These are phyloP conservation scores for Penicillium digitatum DNA, from an alignment of 2,329 filamentous ascomycete species.

Conservation along the genomic window DNA sequence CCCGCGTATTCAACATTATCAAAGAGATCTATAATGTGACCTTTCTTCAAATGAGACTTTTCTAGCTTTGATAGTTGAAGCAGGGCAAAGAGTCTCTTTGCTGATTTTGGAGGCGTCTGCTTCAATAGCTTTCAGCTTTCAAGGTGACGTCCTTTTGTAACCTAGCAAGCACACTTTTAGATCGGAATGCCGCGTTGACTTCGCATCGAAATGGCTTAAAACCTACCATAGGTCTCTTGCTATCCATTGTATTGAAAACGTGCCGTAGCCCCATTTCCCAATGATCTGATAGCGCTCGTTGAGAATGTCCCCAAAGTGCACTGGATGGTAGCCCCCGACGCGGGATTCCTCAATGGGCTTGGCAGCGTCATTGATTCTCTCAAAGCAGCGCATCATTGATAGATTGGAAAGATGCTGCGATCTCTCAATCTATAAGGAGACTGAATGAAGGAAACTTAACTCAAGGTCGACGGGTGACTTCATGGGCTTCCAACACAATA, in stretches of 20 bases:
- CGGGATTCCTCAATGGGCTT: background rate
- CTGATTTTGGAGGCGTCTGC: constrained; percentile 20
- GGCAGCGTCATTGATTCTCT: background rate
- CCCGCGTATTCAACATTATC: too few species aligned
- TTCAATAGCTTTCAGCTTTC: constrained; percentile 27
- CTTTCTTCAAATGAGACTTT: constrained; percentile 12
- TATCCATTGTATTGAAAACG: constrained; percentile 10
- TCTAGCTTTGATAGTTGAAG: constrained; percentile 11
- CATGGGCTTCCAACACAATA: background rate
- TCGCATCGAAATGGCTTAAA: background rate
- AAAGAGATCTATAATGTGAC: background rate
- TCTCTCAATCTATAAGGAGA: background rate
- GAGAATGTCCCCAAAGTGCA: background rate
- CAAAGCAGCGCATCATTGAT: background rate
- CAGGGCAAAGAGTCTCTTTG: constrained; percentile 20
- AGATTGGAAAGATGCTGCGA: background rate
- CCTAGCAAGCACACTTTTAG: constrained; percentile 5
- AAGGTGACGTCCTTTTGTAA: constrained; percentile 18
- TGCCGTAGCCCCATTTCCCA: constrained; percentile 5
- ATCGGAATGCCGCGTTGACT: constrained; percentile 14
- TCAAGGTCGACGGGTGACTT: background rate
- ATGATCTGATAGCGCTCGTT: background rate
- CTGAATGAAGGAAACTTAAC: background rate
- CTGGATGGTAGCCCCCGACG: background rate
- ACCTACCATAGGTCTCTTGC: background rate